A percentile compares a stretch with the other conserved stretches of the same genome.
Conservation (phyloP, 805 yeast genomes). For the Spathaspora girioi region DNA sequence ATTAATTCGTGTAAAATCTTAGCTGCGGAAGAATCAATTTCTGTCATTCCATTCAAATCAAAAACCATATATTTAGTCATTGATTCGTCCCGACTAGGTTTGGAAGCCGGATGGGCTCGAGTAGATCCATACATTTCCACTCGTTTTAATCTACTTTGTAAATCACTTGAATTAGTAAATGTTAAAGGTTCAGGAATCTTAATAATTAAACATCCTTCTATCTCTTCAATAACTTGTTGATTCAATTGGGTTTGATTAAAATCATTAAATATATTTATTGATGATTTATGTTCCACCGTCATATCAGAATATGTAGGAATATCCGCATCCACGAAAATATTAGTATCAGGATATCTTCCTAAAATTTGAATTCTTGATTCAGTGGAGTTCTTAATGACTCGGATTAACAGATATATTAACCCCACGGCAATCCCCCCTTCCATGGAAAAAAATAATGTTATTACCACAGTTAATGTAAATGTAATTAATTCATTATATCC, state of each 20-base stretch:
- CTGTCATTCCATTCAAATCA: slow-evolving; percentile 41
- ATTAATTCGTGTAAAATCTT: slow-evolving; percentile 30
- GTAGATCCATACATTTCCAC: slow-evolving; percentile 43
- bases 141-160: slow-evolving; percentile 33
- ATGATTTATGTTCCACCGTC: slow-evolving; percentile 10
- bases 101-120: slow-evolving; percentile 41
- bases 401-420: slow-evolving; percentile 68
- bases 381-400: slow-evolving; percentile 52
- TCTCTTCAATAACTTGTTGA: slow-evolving; percentile 35
- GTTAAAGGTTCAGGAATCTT: slow-evolving; percentile 44
- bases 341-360: slow-evolving; percentile 41
- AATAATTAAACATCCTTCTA: slow-evolving; percentile 42
- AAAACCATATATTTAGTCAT: slow-evolving; percentile 41
- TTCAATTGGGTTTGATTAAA: slow-evolving; percentile 33
- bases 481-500: slow-evolving; percentile 75
- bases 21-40: slow-evolving; percentile 41
- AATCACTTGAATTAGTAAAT: slow-evolving; percentile 39
- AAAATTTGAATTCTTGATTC: slow-evolving; percentile 42
- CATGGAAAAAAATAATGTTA: slow-evolving; percentile 54
- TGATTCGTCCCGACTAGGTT: slow-evolving; percentile 28
- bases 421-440: slow-evolving; percentile 93
- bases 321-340: slow-evolving; percentile 40
- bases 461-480: slow-evolving; percentile 35
- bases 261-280: slow-evolving; percentile 32
- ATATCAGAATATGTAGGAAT: slow-evolving; percentile 11